Evolutionary conservation across 306 rosid genomes (phyloP), one percentile per base, ranked within the genome.

Genomic region (Fragaria iinumae): DNA sequence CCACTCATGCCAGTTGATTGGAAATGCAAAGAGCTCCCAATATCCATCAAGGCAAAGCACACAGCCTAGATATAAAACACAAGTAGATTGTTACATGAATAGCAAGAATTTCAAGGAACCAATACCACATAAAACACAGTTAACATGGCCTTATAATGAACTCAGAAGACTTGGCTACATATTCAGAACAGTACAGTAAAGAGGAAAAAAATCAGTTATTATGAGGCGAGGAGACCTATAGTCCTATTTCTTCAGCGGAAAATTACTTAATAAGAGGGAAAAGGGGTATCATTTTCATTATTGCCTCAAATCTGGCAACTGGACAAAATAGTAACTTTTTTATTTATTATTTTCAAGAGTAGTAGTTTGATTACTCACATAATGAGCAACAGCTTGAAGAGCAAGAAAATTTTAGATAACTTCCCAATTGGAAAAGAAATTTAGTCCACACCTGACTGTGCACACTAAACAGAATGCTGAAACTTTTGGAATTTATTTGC

Each of bases 11-110:
- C 86, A 73, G 84, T 77, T 75, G 79, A 84, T 75, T 72, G 90
- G 72, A 79, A 57, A 82, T 85, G 87, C 47, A 55, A 74, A 43
- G 86, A 82, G 84, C 72, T 81, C 75, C 90, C 86, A 32, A 86
- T 56, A 76, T 81, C 83, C 90, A 87, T 83, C 76, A 94, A 74
- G 79, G 87, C 77, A 84, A 88, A 89, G 84, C 98, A 89, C 56
- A 92, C 83, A 79, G 86, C 95, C 98, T 94, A 80, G 78, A 81
- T 25, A 80, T 17, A 66, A 77, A 5, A 70, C 6, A 71, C 47
- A 11, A 79, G 67, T 43, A 76, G 39, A 36, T 2, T 2, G 10
- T 29, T 59, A 71, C 41, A 25, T 20, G 41, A 49, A 75, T 55
- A 73, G 53, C 47, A 67, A 53, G 27, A 41, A 72, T 57, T 57